A percentile compares a stretch with the other conserved stretches of the same genome.
phyloP scores from a whole-genome alignment of 2,329 filamentous ascomycete genomes.

The Neofusicoccum sp. region DNA sequence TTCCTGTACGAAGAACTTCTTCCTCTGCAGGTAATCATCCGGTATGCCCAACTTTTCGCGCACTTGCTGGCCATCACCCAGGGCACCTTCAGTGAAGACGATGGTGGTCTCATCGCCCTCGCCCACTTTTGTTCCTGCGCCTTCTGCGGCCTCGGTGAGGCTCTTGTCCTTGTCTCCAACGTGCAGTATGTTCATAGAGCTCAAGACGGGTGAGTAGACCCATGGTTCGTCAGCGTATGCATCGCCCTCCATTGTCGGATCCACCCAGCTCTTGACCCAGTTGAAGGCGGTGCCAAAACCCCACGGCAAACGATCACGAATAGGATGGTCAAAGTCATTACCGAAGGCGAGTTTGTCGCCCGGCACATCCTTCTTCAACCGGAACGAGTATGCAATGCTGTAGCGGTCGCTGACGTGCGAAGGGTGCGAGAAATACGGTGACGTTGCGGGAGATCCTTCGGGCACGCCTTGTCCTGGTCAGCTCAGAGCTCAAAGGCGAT shows the following conservation, averaged over 20 bases:
- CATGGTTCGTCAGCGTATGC: conserved; percentile 83
- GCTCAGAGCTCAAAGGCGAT: background rate
- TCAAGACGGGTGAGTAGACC: conserved; percentile 78
- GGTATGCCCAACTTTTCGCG: conserved; percentile 43
- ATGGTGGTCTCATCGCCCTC: conserved; percentile 65
- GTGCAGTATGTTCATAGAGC: conserved; percentile 73
- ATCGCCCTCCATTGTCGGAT: conserved; percentile 87
- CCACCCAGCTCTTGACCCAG: conserved; percentile 85
- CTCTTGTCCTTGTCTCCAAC: conserved; percentile 51
- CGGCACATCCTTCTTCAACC: conserved; percentile 64
- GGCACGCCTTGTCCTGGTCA: conserved; percentile 61
- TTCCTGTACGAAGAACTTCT: conserved; percentile 61
- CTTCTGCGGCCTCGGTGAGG: conserved; percentile 44
- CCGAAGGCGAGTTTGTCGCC: conserved; percentile 81
- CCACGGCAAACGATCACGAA: conserved; percentile 79
- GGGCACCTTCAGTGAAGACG: conserved; percentile 53
- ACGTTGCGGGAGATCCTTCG: conserved; percentile 63
- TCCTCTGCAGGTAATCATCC: conserved; percentile 45
- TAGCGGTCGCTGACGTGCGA: conserved; percentile 77
- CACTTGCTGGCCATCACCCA: conserved; percentile 43
- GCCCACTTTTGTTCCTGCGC: conserved; percentile 57
- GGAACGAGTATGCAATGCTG: conserved; percentile 76
- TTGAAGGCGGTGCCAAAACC: conserved; percentile 82
- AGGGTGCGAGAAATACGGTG: conserved; percentile 72
- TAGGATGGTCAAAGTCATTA: conserved; percentile 91